Percentiles rank a stretch among this genome's conserved stretches.
Evolutionary conservation across 805 yeast species (phyloP).

Genomic region (Kodamaea lidongshanica): DNA sequence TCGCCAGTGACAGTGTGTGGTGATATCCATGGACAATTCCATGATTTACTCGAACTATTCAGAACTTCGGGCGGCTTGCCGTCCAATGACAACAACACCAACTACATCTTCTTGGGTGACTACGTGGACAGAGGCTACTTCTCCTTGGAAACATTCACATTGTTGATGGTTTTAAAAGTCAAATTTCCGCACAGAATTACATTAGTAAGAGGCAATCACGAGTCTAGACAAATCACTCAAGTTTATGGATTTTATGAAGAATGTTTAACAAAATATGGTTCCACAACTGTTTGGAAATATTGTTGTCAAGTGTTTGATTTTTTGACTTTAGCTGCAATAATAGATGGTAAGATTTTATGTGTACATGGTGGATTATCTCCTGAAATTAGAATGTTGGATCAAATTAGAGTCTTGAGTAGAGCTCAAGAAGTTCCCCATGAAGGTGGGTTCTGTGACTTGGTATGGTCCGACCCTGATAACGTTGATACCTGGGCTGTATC

Average conservation of each 20-base stretch:
- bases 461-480: conserved; percentile 98
- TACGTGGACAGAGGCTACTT: conserved; percentile 98
- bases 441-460: conserved; percentile 96
- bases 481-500: conserved; percentile 98
- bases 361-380: conserved; percentile 98
- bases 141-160: conserved; percentile 86
- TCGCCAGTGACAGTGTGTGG: conserved; percentile 95
- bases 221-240: conserved; percentile 95
- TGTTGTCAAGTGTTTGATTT: conserved; percentile 96
- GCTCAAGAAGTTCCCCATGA: conserved; percentile 99
- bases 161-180: conserved; percentile 88
- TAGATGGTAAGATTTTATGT: conserved; percentile 90
- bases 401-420: conserved; percentile 85
- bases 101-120: conserved; percentile 85
- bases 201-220: conserved; percentile 95
- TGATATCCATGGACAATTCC: conserved; percentile 97
- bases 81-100: conserved; percentile 54
- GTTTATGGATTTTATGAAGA: conserved; percentile 98
- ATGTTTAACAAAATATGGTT: conserved; percentile 86
- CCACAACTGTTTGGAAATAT: conserved; percentile 92
- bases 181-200: conserved; percentile 82
- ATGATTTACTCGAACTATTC: conserved; percentile 85
- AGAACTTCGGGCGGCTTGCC: conserved; percentile 92
- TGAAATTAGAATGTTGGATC: conserved; percentile 95
- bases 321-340: conserved; percentile 88